Percentiles rank a stretch among this genome's conserved stretches.
These are phyloP conservation scores for Debaryomyces prosopidis DNA, from an alignment of 805 yeast genomes.

Conservation along the genomic window DNA sequence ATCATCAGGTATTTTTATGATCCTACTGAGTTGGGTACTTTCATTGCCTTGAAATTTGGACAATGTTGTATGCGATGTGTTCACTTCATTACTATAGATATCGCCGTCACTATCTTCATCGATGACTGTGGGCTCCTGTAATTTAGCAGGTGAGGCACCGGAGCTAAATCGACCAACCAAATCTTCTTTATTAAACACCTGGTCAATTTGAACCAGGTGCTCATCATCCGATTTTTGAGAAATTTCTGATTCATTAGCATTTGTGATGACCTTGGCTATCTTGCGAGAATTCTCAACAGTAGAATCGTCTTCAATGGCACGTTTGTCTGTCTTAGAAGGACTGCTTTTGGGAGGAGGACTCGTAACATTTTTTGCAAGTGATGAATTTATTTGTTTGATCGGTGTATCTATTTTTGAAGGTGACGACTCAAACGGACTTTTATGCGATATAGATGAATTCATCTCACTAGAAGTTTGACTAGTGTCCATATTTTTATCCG, in stretches of 20 bases:
- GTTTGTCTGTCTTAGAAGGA: not conserved
- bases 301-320: conserved; percentile 1
- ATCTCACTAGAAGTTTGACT: not conserved
- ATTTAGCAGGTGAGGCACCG: conserved; percentile 8
- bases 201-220: conserved; percentile 19
- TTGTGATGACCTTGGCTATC: conserved; percentile 21
- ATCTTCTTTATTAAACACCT: conserved; percentile 24
- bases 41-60: conserved; percentile 7
- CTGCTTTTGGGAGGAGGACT: conserved; percentile 19
- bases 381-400: not conserved
- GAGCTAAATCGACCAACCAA: conserved; percentile 18
- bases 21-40: conserved; percentile 18
- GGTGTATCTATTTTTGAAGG: conserved; percentile 7
- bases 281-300: conserved; percentile 8
- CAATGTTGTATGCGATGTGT: conserved; percentile 19
- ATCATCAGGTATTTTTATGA: conserved; percentile 11
- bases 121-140: conserved; percentile 12
- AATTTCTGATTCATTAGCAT: conserved; percentile 14
- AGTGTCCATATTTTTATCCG: not conserved
- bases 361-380: not conserved
- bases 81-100: conserved; percentile 11
- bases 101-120: conserved; percentile 23
- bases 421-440: conserved; percentile 16
- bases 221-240: conserved; percentile 1
- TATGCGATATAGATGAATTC: conserved; percentile 1